Evolutionary conservation across 176 grass and related monocot species (phyloP), one percentile per base, ranked within the genome.

Genomic region (Echinochloa phyllopogon): DNA sequence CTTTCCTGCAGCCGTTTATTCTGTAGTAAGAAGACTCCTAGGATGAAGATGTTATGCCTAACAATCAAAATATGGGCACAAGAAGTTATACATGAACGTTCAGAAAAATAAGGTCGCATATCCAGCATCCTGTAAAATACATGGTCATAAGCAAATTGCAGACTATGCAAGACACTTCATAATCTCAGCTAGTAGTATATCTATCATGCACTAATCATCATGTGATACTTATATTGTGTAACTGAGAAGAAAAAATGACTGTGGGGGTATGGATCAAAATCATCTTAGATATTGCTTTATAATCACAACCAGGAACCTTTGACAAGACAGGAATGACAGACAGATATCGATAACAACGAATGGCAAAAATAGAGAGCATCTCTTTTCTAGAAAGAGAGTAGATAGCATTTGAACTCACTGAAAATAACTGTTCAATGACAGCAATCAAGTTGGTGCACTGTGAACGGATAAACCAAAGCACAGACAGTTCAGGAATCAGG

Each of bases 1-100:
- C 74, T 63, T 83, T 66, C 36, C n/a, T 63, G 80, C 72, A 71
- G 61, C 16, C 37, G 43, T 72, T 72, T 41, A 65, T 20, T 65
- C 43, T 85, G 59, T 76, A 42, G 80, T 39, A 37, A 11, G 75
- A 37, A 11, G 75, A 60, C 55, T 51, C 65, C 21, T 25, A 63
- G 56, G 48, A 81, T 66, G 58, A 50, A 80, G 10, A 55, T 45
- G 23, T 47, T 47, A 24, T 57, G 11, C 13, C 61, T 10, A 82
- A 62, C 29, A 71, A 10, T 61, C 65, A 83, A 27, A 87, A 36
- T 75, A 8, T 16, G n/a, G 20, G 39, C 37, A 82, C 4, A 65
- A 65, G 24, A 83, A 20, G 40, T 76, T 76, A 6, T 42, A 40
- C 48, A 81, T 44, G 24, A 75, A 55, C 14, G n/a, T 76, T 43